Evolutionary conservation across 169 alveolate genomes (phyloP).

Genomic region (Plasmodium adleri): DNA sequence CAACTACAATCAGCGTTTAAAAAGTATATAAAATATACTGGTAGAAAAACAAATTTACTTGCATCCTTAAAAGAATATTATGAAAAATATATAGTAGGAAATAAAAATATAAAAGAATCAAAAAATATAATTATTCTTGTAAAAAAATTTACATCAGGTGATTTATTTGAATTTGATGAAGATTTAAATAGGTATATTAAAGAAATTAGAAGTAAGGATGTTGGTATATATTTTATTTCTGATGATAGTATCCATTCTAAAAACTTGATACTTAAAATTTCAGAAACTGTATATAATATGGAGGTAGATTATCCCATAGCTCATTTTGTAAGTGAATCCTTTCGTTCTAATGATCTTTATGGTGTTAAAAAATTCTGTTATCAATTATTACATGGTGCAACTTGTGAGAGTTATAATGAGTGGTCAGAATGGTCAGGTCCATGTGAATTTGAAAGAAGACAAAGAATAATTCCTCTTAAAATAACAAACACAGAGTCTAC

Average conservation of each 20-base stretch:
- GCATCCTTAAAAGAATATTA: conserved; percentile 32
- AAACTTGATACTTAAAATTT: background rate
- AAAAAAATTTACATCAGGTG: conserved; percentile 6
- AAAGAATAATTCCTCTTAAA: conserved; percentile 27
- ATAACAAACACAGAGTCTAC: background rate
- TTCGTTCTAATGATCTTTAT: background rate
- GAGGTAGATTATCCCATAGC: conserved; percentile 18
- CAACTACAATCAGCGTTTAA: background rate
- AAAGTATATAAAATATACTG: background rate
- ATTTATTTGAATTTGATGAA: conserved; percentile 29
- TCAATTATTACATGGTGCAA: conserved; percentile 44
- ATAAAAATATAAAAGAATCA: background rate
- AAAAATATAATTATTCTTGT: conserved; percentile 38
- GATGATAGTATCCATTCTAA: background rate
- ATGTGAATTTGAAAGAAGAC: conserved; percentile 69
- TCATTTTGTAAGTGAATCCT: background rate
- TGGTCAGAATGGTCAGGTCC: conserved; percentile 72
- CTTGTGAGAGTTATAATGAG: conserved; percentile 42
- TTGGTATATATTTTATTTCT: conserved; percentile 34
- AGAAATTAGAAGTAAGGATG: conserved; percentile 35
- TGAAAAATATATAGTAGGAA: conserved; percentile 31
- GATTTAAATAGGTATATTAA: conserved; percentile 41
- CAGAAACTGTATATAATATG: conserved; percentile 16
- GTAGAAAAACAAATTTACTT: conserved; percentile 13
- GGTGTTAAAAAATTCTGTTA: conserved; percentile 49